phyloP scores from a whole-genome alignment of 352 stramenopile genomes.

The Pelagophyceae sp. region DNA sequence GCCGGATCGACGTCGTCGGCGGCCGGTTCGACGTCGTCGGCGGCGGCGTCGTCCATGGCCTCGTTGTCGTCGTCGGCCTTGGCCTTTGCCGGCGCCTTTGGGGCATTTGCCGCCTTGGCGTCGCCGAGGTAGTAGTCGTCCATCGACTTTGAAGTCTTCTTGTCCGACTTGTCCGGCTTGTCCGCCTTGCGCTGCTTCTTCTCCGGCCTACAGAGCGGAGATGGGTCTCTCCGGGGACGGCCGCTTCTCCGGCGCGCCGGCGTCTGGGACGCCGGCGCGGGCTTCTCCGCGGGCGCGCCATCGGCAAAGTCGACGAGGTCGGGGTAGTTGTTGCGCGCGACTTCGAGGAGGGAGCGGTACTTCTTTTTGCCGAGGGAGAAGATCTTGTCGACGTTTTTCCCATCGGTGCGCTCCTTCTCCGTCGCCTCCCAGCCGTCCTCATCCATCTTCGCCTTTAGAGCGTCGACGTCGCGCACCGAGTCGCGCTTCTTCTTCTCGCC shows the following conservation, averaged over 20 bases:
- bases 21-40: background rate
- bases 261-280: background rate
- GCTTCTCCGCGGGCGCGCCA: too few relatives aligned
- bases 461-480: background rate
- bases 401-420: background rate
- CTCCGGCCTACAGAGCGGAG: too few relatives aligned
- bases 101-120: background rate
- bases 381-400: background rate
- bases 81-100: background rate
- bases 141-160: background rate
- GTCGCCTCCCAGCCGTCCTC: slow-evolving; percentile 2
- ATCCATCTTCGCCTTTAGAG: background rate
- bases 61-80: background rate
- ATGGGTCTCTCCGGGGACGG: background rate
- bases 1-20: background rate
- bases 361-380: slow-evolving; percentile 4
- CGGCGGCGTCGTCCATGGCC: background rate
- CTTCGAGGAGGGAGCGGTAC: background rate
- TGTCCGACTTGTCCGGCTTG: background rate
- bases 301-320: background rate
- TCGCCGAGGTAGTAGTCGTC: slow-evolving; percentile 7
- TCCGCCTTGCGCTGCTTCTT: background rate
- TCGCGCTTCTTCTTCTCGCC: slow-evolving; percentile 3
- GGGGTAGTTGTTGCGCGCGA: slow-evolving; percentile 11
- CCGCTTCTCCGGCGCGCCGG: background rate